Evolutionary conservation across 495 filamentous ascomycete species (phyloP).

Genomic region (Bathelium albidoporum): DNA sequence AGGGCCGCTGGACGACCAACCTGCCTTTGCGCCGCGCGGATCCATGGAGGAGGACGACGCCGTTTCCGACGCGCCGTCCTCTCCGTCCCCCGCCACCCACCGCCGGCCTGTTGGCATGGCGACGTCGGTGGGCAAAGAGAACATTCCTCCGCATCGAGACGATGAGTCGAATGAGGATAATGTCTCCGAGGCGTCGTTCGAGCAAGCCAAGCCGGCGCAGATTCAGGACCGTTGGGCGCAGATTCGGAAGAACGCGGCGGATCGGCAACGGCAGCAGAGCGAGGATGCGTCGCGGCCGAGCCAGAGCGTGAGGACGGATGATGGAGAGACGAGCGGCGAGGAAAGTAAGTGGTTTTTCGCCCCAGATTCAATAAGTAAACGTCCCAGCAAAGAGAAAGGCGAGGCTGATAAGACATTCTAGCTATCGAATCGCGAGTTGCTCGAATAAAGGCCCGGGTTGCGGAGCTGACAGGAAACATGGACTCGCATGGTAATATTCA

Average conservation of each 20-base stretch:
- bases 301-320: conserved; percentile 51
- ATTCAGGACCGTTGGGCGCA: conserved; percentile 76
- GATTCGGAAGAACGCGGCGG: conserved; percentile 86
- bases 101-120: conserved; percentile 6
- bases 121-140: not conserved
- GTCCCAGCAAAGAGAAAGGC: not conserved
- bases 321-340: conserved; percentile 85
- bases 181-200: conserved; percentile 17
- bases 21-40: conserved; percentile 37
- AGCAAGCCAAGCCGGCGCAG: conserved; percentile 28
- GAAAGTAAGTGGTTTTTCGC: conserved; percentile 60
- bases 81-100: conserved; percentile 10
- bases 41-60: conserved; percentile 3
- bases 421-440: conserved; percentile 94
- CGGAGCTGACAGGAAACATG: conserved; percentile 81
- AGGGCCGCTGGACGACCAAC: conserved; percentile 77
- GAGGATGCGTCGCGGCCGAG: conserved; percentile 50
- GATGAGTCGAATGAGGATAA: conserved; percentile 4
- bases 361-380: no score
- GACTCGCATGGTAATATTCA: conserved; percentile 30
- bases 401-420: conserved; percentile 25
- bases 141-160: not conserved
- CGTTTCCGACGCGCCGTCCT: conserved; percentile 8
- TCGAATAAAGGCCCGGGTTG: conserved; percentile 93
- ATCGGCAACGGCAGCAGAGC: conserved; percentile 50